These are phyloP conservation scores for Helicocarpus griseus DNA, from an alignment of 2,329 filamentous ascomycete genomes.

Conservation along the genomic window DNA sequence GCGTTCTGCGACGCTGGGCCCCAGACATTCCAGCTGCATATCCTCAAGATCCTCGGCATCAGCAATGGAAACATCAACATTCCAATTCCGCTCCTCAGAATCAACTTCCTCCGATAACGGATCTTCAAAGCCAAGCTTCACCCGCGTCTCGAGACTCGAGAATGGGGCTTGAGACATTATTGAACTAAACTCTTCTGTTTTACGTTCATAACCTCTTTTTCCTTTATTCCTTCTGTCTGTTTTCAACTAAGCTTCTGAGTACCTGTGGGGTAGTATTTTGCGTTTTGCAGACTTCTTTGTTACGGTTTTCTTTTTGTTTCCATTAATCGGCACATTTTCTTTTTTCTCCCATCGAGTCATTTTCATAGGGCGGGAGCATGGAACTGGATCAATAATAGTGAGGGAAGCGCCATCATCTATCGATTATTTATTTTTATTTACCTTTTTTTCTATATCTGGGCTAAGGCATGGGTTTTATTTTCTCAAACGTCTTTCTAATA, in stretches of 20 bases:
- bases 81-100: conserved; percentile 8
- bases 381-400: neutral
- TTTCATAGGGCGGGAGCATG: neutral
- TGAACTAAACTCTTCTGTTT: conserved; percentile 22
- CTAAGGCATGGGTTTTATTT: neutral
- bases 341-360: neutral
- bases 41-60: neutral
- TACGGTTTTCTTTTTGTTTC: neutral
- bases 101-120: conserved; percentile 13
- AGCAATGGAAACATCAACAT: conserved; percentile 6
- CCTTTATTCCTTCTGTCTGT: neutral
- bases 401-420: neutral
- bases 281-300: neutral
- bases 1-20: conserved; percentile 1
- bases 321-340: neutral
- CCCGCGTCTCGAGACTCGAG: conserved; percentile 27
- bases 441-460: neutral
- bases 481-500: neutral
- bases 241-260: neutral
- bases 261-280: neutral
- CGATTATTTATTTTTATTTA: neutral
- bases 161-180: conserved; percentile 30
- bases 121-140: conserved; percentile 15
- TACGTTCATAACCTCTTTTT: neutral
- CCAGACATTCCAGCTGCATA: neutral